phyloP scores from a whole-genome alignment of 768 basidiomycete genomes.

The Favolaschia claudopus region DNA sequence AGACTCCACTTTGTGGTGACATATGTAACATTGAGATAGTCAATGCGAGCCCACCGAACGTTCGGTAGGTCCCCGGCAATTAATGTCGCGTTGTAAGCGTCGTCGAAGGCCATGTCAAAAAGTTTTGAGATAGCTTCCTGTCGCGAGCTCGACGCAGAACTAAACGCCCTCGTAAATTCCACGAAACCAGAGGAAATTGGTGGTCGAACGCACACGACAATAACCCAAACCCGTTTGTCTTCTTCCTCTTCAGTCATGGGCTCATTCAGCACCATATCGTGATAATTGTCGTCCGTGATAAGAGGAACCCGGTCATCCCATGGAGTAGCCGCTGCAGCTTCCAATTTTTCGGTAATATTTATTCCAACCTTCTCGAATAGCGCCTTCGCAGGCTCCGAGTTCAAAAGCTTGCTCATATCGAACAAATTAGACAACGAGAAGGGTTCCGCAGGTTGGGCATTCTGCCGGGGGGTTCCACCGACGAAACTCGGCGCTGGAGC shows the following conservation, averaged over 20 bases:
- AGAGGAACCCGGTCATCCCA: constrained; percentile 83
- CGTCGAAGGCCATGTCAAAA: constrained; percentile 78
- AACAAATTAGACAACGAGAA: constrained; percentile 38
- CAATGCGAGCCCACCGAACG: constrained; percentile 85
- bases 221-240: constrained; percentile 74
- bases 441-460: constrained; percentile 31
- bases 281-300: constrained; percentile 84
- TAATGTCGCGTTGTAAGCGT: constrained; percentile 70
- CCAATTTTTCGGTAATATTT: constrained; percentile 69
- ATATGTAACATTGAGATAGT: constrained; percentile 85
- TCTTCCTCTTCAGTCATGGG: constrained; percentile 65
- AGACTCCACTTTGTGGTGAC: constrained; percentile 87
- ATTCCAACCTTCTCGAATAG: constrained; percentile 69
- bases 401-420: constrained; percentile 53
- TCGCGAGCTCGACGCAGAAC: constrained; percentile 35
- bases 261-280: constrained; percentile 77
- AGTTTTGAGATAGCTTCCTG: constrained; percentile 73
- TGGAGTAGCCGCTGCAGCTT: constrained; percentile 39
- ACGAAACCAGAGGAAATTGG: constrained; percentile 7
- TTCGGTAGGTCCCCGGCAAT: constrained; percentile 68
- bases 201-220: constrained; percentile 68
- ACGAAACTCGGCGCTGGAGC: constrained; percentile 28
- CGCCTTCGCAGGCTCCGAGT: constrained; percentile 59
- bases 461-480: constrained; percentile 25
- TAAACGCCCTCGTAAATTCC: not conserved